These are phyloP conservation scores for Wallacemonas sp. DNA, from an alignment of 208 protist species.

Conservation along the genomic window DNA sequence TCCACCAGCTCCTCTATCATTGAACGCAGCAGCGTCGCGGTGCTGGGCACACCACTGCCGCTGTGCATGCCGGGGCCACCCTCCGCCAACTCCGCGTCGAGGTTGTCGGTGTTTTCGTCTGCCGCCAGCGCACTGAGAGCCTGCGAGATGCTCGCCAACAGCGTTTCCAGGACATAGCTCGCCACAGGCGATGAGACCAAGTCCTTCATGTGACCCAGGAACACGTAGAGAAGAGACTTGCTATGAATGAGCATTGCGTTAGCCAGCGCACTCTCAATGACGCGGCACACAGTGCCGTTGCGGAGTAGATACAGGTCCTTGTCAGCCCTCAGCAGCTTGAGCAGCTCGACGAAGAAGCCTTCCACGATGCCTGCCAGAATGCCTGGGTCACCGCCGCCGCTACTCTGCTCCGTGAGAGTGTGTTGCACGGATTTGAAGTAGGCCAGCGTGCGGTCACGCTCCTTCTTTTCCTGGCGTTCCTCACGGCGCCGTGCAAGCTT, in stretches of 20 bases:
- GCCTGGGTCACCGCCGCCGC: slow-evolving; percentile 47
- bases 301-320: slow-evolving; percentile 70
- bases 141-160: slow-evolving; percentile 65
- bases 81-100: slow-evolving; percentile 60
- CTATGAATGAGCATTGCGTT: slow-evolving; percentile 78
- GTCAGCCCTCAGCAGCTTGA: slow-evolving; percentile 81
- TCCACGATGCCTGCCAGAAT: slow-evolving; percentile 73
- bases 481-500: slow-evolving; percentile 65
- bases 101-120: slow-evolving; percentile 25
- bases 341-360: slow-evolving; percentile 87
- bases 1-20: slow-evolving; percentile 76
- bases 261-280: slow-evolving; percentile 79
- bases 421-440: slow-evolving; percentile 87
- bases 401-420: slow-evolving; percentile 61
- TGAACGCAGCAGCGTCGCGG: slow-evolving; percentile 64
- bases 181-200: slow-evolving; percentile 79
- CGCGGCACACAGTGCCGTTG: slow-evolving; percentile 77
- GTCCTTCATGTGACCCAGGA: slow-evolving; percentile 74
- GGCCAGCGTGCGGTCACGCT: slow-evolving; percentile 74
- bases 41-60: slow-evolving; percentile 81
- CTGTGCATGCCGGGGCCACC: slow-evolving; percentile 61
- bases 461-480: slow-evolving; percentile 88
- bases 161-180: slow-evolving; percentile 82
- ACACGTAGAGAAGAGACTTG: slow-evolving; percentile 84
- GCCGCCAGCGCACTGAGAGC: slow-evolving; percentile 59